Percentiles rank a stretch among this genome's conserved stretches.
phyloP scores from a whole-genome alignment of 495 filamentous ascomycete species.

The Annulohypoxylon nitens region DNA sequence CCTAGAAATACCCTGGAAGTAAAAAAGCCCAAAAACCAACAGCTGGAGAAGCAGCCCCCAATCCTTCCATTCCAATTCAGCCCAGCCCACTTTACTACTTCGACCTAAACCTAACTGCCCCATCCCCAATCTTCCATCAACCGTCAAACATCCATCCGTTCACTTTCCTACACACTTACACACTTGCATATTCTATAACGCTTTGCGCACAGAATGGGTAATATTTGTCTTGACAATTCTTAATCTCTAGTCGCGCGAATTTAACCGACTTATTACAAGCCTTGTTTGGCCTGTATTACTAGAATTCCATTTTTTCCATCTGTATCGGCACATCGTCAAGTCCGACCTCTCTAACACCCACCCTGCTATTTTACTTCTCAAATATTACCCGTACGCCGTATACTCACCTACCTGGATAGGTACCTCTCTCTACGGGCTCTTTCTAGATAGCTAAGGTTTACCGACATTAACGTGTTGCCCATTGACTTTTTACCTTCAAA shows the following conservation, averaged over 20 bases:
- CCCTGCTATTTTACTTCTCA: constrained; percentile 1
- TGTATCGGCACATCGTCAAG: constrained; percentile 7
- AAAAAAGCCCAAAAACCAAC: not conserved
- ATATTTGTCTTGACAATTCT: constrained; percentile 23
- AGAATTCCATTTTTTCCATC: constrained; percentile 31
- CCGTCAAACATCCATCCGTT: constrained; percentile 31
- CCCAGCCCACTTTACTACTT: constrained; percentile 30
- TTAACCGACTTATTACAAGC: constrained; percentile 13
- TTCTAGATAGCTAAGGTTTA: constrained; percentile 29
- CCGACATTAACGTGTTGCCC: constrained; percentile 28
- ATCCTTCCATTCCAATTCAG: constrained; percentile 36
- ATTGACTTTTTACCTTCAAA: constrained; percentile 34
- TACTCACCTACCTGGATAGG: not conserved
- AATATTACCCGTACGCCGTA: constrained; percentile 7
- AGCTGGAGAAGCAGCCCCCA: constrained; percentile 27
- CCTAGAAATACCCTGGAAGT: not conserved
- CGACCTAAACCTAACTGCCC: constrained; percentile 13
- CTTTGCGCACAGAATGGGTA: constrained; percentile 31
- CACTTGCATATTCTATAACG: constrained; percentile 4
- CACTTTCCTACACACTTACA: not conserved
- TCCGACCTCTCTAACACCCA: constrained; percentile 13
- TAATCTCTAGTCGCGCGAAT: constrained; percentile 20
- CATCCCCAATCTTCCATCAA: constrained; percentile 29
- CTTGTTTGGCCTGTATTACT: constrained; percentile 26
- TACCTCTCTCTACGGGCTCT: not conserved